Evolutionary conservation across 495 filamentous ascomycete genomes (phyloP).

Genomic region (Penicillium desertorum): DNA sequence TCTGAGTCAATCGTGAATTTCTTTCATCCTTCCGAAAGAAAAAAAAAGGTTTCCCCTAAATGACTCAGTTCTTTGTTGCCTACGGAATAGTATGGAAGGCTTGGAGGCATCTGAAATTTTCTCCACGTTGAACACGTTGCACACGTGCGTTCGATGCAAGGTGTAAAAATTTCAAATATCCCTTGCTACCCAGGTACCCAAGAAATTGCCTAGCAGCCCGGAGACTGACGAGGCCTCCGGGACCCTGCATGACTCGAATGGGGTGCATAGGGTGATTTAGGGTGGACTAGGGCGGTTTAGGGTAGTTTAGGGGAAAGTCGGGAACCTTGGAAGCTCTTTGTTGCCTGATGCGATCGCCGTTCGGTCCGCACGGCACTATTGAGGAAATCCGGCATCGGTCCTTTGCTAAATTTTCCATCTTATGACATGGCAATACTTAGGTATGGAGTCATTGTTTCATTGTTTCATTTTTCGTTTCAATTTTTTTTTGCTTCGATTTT

Average conservation of each 20-base stretch:
- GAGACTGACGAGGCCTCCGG: conserved; percentile 14
- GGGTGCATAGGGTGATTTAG: background rate
- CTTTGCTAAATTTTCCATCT: background rate
- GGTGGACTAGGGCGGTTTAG: background rate
- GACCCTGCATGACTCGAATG: conserved; percentile 6
- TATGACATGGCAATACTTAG: background rate
- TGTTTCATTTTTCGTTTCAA: conserved; percentile 6
- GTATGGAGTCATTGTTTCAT: background rate
- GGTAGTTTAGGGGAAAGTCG: conserved; percentile 3
- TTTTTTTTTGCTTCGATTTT: background rate
- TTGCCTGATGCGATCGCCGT: conserved; percentile 29
- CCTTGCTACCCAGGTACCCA: conserved; percentile 1
- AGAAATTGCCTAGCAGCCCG: conserved; percentile 1
- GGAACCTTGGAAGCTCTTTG: conserved; percentile 1
- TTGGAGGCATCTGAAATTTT: conserved; percentile 1
- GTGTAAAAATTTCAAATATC: conserved; percentile 1
- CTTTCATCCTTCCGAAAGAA: background rate
- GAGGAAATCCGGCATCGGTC: conserved; percentile 21
- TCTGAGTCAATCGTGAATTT: conserved; percentile 3
- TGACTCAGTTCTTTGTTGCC: conserved; percentile 2
- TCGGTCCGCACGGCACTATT: conserved; percentile 26
- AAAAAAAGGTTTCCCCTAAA: background rate
- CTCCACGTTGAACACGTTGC: conserved; percentile 1
- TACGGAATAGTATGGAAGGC: background rate
- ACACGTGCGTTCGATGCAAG: conserved; percentile 7